Percentiles rank a stretch among this genome's conserved stretches.
These are phyloP conservation scores for Aspergillus intermedius DNA, from an alignment of 2,329 filamentous ascomycete genomes.

Conservation along the genomic window DNA sequence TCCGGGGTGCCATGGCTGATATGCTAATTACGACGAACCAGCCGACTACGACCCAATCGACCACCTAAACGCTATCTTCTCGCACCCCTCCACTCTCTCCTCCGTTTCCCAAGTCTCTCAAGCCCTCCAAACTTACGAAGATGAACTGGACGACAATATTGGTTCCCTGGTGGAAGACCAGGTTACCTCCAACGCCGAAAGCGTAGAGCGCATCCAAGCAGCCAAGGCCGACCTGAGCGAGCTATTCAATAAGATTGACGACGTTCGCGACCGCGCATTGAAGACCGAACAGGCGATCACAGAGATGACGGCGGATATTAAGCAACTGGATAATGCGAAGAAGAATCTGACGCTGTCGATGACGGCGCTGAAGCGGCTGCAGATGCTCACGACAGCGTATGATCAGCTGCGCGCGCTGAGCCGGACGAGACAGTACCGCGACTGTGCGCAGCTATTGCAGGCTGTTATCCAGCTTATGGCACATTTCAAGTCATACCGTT, in stretches of 20 bases:
- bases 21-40: conserved; percentile 25
- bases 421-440: conserved; percentile 82
- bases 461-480: conserved; percentile 96
- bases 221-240: conserved; percentile 84
- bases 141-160: conserved; percentile 77
- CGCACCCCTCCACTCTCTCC: conserved; percentile 75
- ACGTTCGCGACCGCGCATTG: conserved; percentile 78
- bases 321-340: conserved; percentile 92
- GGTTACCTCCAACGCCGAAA: conserved; percentile 77
- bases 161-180: conserved; percentile 64
- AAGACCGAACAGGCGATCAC: conserved; percentile 94
- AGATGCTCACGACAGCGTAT: conserved; percentile 99
- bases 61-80: conserved; percentile 90
- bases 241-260: conserved; percentile 91
- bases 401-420: conserved; percentile 82
- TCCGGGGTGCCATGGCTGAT: neutral
- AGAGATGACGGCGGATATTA: conserved; percentile 98
- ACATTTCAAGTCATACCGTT: conserved; percentile 96
- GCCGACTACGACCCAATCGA: conserved; percentile 87
- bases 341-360: conserved; percentile 93
- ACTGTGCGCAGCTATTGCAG: conserved; percentile 88
- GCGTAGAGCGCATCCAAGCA: conserved; percentile 82
- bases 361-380: conserved; percentile 92
- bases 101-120: conserved; percentile 69
- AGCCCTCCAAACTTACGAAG: conserved; percentile 66